These are phyloP conservation scores for Scytalidium lignicola DNA, from an alignment of 2,329 filamentous ascomycete species.

Conservation along the genomic window DNA sequence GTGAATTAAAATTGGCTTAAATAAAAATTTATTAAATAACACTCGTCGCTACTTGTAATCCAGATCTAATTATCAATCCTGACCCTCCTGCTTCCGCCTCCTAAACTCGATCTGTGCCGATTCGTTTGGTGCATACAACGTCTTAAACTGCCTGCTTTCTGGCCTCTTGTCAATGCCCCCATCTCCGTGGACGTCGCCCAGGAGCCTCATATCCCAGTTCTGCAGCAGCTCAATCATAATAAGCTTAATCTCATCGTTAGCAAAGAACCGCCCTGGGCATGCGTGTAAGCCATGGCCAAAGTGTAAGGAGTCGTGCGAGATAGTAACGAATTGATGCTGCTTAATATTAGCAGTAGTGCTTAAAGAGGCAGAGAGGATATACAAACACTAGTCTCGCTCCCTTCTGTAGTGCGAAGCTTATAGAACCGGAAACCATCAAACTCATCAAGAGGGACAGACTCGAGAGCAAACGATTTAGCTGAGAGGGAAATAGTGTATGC, in stretches of 20 bases:
- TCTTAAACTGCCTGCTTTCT: no score
- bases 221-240: no score
- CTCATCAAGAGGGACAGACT: slow-evolving; percentile 4
- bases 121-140: no score
- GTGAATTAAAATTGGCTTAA: no score
- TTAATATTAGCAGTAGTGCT: slow-evolving; percentile 14
- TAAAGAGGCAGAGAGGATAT: background rate
- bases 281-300: slow-evolving; percentile 40
- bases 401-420: slow-evolving; percentile 14
- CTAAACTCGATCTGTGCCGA: no score
- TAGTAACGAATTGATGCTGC: slow-evolving; percentile 32
- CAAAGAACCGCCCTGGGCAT: slow-evolving; percentile 38
- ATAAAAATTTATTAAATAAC: no score
- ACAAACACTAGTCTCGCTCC: slow-evolving; percentile 20
- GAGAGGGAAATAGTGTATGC: slow-evolving; percentile 23
- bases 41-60: no score
- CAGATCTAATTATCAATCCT: no score
- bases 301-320: slow-evolving; percentile 24
- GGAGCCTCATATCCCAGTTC: no score
- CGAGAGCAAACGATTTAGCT: background rate
- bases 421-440: slow-evolving; percentile 22
- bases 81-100: no score
- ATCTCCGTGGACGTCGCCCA: no score
- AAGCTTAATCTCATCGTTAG: slow-evolving; percentile 35
- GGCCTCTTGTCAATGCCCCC: no score